Conservation (phyloP, 2,329 filamentous ascomycete genomes). For the Rhinocladiella mackenziei region DNA sequence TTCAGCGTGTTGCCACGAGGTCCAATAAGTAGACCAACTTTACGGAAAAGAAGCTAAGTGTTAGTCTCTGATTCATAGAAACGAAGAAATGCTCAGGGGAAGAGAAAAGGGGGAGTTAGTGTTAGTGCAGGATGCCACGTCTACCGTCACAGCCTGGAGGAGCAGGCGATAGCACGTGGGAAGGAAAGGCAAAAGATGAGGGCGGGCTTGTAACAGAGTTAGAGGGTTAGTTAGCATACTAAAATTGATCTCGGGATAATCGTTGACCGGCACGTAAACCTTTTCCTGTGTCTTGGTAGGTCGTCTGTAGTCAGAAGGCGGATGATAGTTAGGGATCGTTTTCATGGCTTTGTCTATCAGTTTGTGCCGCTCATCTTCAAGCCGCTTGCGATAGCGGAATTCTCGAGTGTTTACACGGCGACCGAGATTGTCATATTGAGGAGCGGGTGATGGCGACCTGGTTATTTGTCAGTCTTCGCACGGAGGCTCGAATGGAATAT, state of each 20-base stretch:
- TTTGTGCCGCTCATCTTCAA: constrained; percentile 98
- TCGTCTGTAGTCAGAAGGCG: constrained; percentile 94
- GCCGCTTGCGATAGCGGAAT: constrained; percentile 94
- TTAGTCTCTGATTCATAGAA: constrained; percentile 63
- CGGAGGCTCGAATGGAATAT: constrained; percentile 7
- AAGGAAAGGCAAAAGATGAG: constrained; percentile 43
- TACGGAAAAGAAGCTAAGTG: constrained; percentile 74
- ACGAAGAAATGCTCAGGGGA: constrained; percentile 29
- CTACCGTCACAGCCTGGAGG: constrained; percentile 17
- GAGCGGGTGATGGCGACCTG: constrained; percentile 91
- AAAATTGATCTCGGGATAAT: constrained; percentile 99
- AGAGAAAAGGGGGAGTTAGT: constrained; percentile 33
- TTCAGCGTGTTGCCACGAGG: constrained; percentile 99
- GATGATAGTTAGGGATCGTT: constrained; percentile 98
- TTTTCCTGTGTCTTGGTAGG: constrained; percentile 99
- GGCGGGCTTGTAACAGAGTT: constrained; percentile 66
- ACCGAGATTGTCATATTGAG: constrained; percentile 98
- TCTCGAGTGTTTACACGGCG: constrained; percentile 99
- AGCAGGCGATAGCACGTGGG: constrained; percentile 28
- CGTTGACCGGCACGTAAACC: constrained; percentile 99
- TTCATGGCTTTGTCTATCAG: constrained; percentile 99
- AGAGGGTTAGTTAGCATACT: constrained; percentile 99
- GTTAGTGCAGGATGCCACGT: constrained; percentile 35
- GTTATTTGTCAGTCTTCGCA: constrained; percentile 22
- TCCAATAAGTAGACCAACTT: constrained; percentile 99